Conservation (phyloP, 768 basidiomycete species). For the Collybiopsis luxurians region DNA sequence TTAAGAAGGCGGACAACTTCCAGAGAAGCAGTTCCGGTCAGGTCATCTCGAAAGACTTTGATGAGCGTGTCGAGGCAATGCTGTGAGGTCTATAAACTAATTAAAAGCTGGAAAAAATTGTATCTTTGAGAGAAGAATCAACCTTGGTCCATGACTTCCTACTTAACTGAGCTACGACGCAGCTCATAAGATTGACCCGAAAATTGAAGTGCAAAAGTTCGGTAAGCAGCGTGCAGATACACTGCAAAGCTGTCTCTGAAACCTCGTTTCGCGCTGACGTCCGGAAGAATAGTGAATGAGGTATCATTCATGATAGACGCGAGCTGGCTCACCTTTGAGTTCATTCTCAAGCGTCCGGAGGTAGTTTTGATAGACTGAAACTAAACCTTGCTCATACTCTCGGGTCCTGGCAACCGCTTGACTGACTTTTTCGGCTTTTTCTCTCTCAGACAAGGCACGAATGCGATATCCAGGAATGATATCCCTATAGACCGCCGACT, state of each 20-base stretch:
- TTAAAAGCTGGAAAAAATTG: constrained; percentile 11
- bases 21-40: constrained; percentile 77
- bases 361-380: constrained; percentile 85
- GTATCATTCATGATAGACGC: constrained; percentile 1
- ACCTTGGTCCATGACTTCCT: constrained; percentile 89
- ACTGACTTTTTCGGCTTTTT: constrained; percentile 90
- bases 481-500: constrained; percentile 94
- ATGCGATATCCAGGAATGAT: constrained; percentile 96
- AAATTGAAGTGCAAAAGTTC: constrained; percentile 97
- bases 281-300: constrained; percentile 9
- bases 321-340: constrained; percentile 64
- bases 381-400: constrained; percentile 95
- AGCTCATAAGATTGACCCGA: constrained; percentile 86
- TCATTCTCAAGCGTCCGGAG: constrained; percentile 83
- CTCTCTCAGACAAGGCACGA: constrained; percentile 83
- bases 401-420: constrained; percentile 88
- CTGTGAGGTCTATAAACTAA: constrained; percentile 66
- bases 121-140: constrained; percentile 22
- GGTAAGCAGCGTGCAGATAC: constrained; percentile 82
- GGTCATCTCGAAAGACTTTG: constrained; percentile 79
- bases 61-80: constrained; percentile 81
- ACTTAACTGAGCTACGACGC: constrained; percentile 79
- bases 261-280: constrained; percentile 61
- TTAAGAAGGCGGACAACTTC: constrained; percentile 89
- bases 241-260: constrained; percentile 68